Conservation (phyloP, 2,329 filamentous ascomycete species). For the Polychaeton citri region DNA sequence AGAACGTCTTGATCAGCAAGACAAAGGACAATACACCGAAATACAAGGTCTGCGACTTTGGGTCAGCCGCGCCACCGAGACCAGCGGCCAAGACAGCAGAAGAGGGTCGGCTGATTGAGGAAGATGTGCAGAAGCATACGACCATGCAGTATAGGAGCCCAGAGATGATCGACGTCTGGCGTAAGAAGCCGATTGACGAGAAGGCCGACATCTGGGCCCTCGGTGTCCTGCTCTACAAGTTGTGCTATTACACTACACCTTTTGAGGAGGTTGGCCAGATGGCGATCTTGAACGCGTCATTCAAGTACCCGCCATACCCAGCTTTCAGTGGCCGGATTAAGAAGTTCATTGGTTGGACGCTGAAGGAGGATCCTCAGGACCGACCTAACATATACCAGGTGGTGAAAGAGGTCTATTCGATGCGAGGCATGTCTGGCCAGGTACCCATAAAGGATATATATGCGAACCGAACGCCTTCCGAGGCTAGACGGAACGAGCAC, state of each 20-base stretch:
- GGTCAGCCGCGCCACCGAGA: constrained; percentile 71
- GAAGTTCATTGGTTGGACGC: constrained; percentile 82
- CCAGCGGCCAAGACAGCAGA: constrained; percentile 74
- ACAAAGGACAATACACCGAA: constrained; percentile 46
- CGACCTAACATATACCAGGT: constrained; percentile 94
- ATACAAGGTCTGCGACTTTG: constrained; percentile 98
- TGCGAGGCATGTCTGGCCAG: constrained; percentile 60
- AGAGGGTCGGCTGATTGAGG: constrained; percentile 85
- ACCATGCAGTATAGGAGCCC: constrained; percentile 95
- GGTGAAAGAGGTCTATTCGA: constrained; percentile 69
- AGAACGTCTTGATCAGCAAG: constrained; percentile 81
- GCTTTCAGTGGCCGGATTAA: constrained; percentile 82
- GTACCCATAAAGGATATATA: constrained; percentile 72
- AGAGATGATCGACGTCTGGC: constrained; percentile 97
- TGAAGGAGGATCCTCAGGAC: constrained; percentile 65
- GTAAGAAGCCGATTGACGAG: constrained; percentile 92
- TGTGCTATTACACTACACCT: constrained; percentile 97
- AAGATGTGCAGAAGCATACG: constrained; percentile 93
- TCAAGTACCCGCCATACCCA: constrained; percentile 79
- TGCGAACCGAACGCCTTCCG: constrained; percentile 45
- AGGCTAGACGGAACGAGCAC: constrained; percentile 47
- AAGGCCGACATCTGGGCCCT: constrained; percentile 98
- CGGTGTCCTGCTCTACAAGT: constrained; percentile 88
- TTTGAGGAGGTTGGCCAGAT: constrained; percentile 97
- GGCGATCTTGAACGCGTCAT: constrained; percentile 91